Evolutionary conservation across 176 grass and related monocot species (phyloP).

Genomic region (Raddia guianensis): DNA sequence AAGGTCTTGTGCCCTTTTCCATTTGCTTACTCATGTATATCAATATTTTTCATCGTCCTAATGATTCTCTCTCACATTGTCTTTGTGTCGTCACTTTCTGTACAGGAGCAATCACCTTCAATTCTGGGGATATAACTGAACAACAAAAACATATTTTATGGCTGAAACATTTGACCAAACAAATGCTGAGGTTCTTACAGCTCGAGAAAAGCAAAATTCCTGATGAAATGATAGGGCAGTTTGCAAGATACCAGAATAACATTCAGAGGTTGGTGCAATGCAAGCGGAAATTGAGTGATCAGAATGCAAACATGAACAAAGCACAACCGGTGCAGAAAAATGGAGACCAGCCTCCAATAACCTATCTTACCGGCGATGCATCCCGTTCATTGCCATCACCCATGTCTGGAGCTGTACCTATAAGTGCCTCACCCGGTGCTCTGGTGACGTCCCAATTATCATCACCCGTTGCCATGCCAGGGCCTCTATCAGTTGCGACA

Average conservation of each 20-base stretch:
- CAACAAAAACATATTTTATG: background rate
- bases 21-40: background rate
- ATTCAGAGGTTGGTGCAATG: background rate
- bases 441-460: background rate
- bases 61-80: background rate
- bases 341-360: background rate
- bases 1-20: slow-evolving; percentile 31
- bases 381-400: background rate
- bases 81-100: background rate
- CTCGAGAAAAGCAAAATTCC: too few species aligned
- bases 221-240: background rate
- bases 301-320: background rate
- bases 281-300: background rate
- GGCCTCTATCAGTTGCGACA: background rate
- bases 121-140: background rate
- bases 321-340: slow-evolving; percentile 2
- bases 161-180: background rate
- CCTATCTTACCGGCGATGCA: background rate
- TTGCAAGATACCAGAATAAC: background rate
- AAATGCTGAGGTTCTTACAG: slow-evolving; percentile 3
- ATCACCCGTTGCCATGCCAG: background rate
- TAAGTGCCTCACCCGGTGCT: background rate
- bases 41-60: slow-evolving; percentile 4
- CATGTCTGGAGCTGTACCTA: too few species aligned
- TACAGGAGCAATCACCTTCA: slow-evolving; percentile 27